Conservation (phyloP, 805 yeast species). For the Saturnispora serradocipensis region DNA sequence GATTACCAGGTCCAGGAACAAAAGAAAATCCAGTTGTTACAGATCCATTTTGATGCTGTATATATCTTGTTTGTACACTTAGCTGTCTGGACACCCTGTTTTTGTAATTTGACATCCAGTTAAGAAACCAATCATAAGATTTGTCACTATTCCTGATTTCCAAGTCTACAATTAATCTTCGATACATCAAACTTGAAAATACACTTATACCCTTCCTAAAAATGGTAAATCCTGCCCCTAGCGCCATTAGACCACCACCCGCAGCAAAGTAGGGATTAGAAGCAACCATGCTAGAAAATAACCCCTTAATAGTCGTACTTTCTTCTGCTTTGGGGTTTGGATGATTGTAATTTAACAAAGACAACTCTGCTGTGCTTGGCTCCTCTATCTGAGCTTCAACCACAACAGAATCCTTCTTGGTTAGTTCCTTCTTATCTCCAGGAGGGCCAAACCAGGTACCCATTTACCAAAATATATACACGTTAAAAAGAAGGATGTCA, state of each 20-base stretch:
- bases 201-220: constrained; percentile 61
- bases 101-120: constrained; percentile 88
- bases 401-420: not conserved
- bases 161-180: constrained; percentile 80
- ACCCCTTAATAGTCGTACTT: not conserved
- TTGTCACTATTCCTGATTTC: constrained; percentile 92
- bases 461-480: not conserved
- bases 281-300: constrained; percentile 30
- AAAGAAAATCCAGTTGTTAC: constrained; percentile 78
- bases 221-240: constrained; percentile 83
- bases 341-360: constrained; percentile 31
- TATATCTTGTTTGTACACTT: constrained; percentile 78
- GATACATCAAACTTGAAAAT: constrained; percentile 58
- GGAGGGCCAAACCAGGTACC: constrained; percentile 3
- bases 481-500: not conserved
- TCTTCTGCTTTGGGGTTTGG: constrained; percentile 3
- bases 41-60: constrained; percentile 89
- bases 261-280: constrained; percentile 94
- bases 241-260: constrained; percentile 93
- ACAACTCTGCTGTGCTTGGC: constrained; percentile 32
- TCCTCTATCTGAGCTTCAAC: constrained; percentile 9
- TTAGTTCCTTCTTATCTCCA: not conserved
- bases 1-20: constrained; percentile 97
- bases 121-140: constrained; percentile 88
- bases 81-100: constrained; percentile 71